Conservation (phyloP, 345 rosid genomes). For the Lumnitzera racemosa region DNA sequence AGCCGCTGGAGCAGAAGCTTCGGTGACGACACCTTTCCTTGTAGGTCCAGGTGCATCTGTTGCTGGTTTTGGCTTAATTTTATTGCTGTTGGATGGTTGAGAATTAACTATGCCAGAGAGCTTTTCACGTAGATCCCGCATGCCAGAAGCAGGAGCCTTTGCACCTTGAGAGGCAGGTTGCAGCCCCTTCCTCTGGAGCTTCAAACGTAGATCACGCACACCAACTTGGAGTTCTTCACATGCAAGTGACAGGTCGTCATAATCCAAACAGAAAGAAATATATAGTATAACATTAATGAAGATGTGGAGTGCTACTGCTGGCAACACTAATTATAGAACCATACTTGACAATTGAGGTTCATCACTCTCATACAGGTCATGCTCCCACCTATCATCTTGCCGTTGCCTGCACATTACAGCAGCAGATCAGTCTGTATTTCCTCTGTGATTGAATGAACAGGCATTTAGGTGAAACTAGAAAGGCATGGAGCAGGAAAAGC, state of each 20-base stretch:
- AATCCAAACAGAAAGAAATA: conserved; percentile 14
- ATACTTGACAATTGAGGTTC: conserved; percentile 65
- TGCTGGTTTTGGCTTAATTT: conserved; percentile 39
- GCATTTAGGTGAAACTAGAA: not conserved
- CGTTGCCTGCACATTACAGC: conserved; percentile 62
- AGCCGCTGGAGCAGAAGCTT: conserved; percentile 45
- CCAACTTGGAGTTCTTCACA: conserved; percentile 61
- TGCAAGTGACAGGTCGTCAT: conserved; percentile 40
- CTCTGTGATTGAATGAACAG: not conserved
- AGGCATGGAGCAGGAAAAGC: not conserved
- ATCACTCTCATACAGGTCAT: conserved; percentile 63
- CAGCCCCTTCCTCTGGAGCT: conserved; percentile 68
- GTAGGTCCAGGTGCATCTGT: conserved; percentile 40
- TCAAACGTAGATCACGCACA: conserved; percentile 80
- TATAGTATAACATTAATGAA: conserved; percentile 24
- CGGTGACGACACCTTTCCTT: conserved; percentile 55
- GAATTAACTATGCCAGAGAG: conserved; percentile 70
- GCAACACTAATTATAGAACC: conserved; percentile 24
- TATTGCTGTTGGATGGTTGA: conserved; percentile 49
- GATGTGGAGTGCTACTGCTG: conserved; percentile 12
- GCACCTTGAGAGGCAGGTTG: conserved; percentile 42
- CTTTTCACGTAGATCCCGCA: conserved; percentile 79
- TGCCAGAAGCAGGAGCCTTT: conserved; percentile 43
- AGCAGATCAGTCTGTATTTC: not conserved
- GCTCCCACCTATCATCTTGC: conserved; percentile 98